These are phyloP conservation scores for Rubia occidens DNA, from an alignment of 305 asterid genomes.

Conservation along the genomic window DNA sequence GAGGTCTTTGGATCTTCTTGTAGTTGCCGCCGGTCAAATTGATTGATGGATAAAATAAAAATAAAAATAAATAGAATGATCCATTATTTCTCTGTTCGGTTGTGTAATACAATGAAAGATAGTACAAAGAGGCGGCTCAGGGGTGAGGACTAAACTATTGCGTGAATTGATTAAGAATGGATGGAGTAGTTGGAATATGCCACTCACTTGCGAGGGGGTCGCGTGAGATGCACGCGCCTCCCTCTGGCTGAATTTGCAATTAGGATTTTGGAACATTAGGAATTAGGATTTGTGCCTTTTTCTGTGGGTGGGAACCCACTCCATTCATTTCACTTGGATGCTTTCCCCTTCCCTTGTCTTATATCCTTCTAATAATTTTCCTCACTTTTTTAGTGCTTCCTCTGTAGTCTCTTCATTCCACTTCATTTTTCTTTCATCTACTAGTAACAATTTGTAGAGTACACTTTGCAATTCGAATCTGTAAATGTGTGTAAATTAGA, in stretches of 20 bases:
- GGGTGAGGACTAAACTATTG: conserved; percentile 14
- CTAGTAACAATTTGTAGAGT: background rate
- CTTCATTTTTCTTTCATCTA: background rate
- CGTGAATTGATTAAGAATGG: conserved; percentile 14
- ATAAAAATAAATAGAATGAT: background rate
- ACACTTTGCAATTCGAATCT: background rate
- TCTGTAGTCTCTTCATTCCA: background rate
- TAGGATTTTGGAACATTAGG: conserved; percentile 9
- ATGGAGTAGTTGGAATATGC: conserved; percentile 25
- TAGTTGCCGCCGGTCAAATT: conserved; percentile 12
- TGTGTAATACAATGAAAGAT: conserved; percentile 6
- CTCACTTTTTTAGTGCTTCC: conserved; percentile 4
- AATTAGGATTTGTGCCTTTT: background rate
- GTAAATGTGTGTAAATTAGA: background rate
- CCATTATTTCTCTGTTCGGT: conserved; percentile 5
- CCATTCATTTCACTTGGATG: conserved; percentile 3
- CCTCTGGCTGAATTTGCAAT: background rate
- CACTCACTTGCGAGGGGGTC: conserved; percentile 11
- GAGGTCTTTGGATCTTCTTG: conserved; percentile 10
- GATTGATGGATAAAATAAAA: background rate
- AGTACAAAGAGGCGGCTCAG: conserved; percentile 18
- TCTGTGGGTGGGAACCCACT: conserved; percentile 11
- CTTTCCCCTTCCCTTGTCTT: conserved; percentile 8
- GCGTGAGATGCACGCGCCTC: background rate
- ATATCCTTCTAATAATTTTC: conserved; percentile 17